Conservation (phyloP, 1,284 basidiomycete species). For the Cutaneotrichosporon sp. region DNA sequence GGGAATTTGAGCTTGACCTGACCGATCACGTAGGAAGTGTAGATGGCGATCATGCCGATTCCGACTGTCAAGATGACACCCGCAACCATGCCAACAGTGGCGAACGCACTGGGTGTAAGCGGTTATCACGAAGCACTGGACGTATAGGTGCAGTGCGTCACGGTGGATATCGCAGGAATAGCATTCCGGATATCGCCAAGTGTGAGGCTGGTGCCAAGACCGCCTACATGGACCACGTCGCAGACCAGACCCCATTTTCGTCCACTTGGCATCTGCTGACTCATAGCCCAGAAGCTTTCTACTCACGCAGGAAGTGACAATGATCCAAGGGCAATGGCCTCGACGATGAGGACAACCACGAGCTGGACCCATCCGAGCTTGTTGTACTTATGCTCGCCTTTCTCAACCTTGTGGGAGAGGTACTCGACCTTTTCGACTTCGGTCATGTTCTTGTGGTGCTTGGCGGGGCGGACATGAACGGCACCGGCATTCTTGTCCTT, state of each 20-base stretch:
- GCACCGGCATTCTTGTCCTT: neutral
- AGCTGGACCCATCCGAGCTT: conserved; percentile 21
- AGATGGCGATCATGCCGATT: conserved; percentile 16
- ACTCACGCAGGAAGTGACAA: conserved; percentile 18
- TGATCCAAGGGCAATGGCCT: conserved; percentile 18
- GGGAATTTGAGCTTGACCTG: conserved; percentile 22
- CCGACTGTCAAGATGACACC: conserved; percentile 15
- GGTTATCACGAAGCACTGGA: neutral
- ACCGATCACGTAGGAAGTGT: conserved; percentile 18
- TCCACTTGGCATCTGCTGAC: no score
- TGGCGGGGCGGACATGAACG: neutral
- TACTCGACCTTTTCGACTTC: conserved; percentile 14
- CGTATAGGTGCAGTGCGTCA: no score
- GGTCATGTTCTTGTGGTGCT: conserved; percentile 4
- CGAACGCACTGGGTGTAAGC: conserved; percentile 11
- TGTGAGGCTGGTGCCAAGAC: no score
- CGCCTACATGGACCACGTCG: no score
- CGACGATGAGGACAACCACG: conserved; percentile 18
- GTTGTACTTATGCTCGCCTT: conserved; percentile 19
- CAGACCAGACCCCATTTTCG: no score
- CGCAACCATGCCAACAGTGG: conserved; percentile 13
- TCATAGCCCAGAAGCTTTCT: no score
- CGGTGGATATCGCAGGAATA: neutral
- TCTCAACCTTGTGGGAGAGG: conserved; percentile 3
- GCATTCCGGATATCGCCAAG: neutral